Conservation (phyloP, 2,329 filamentous ascomycete species). For the Aspergillus sp. region DNA sequence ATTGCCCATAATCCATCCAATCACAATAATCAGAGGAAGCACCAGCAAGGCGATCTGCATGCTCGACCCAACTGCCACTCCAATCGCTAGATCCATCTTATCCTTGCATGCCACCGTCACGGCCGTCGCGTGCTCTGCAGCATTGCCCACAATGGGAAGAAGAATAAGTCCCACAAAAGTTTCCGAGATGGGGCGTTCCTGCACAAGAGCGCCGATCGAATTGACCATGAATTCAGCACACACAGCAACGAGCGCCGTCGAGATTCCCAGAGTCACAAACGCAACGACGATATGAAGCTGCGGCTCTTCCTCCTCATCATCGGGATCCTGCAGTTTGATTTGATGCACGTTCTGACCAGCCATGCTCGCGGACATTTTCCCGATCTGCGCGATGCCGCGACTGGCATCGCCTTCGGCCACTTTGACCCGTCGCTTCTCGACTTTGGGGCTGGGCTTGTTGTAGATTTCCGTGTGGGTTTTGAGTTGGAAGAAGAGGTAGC, state of each 20-base stretch:
- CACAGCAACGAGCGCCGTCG: conserved; percentile 72
- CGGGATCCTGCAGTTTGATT: conserved; percentile 48
- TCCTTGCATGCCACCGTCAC: conserved; percentile 57
- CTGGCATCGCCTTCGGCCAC: conserved; percentile 45
- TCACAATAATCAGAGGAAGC: conserved; percentile 53
- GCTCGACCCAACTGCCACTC: conserved; percentile 58
- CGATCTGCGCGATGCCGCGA: conserved; percentile 47
- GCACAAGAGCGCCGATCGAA: conserved; percentile 51
- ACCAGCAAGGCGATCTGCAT: conserved; percentile 61
- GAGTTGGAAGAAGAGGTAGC: conserved; percentile 85
- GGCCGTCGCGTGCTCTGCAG: conserved; percentile 60
- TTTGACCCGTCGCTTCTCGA: conserved; percentile 49
- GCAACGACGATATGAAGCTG: conserved; percentile 68
- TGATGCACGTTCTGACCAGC: conserved; percentile 45
- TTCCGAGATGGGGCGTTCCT: conserved; percentile 44
- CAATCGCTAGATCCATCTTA: conserved; percentile 63
- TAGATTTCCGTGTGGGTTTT: conserved; percentile 77
- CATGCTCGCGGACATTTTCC: conserved; percentile 45
- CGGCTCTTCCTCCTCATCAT: conserved; percentile 68
- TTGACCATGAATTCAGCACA: conserved; percentile 63
- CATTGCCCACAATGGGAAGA: conserved; percentile 60
- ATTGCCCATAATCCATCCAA: conserved; percentile 53
- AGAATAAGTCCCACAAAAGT: conserved; percentile 60
- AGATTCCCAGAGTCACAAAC: conserved; percentile 60
- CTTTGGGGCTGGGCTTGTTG: conserved; percentile 71